Percentiles rank a stretch among this genome's conserved stretches.
Conservation (phyloP, 495 filamentous ascomycete species). For the Penicillium bovifimosum region DNA sequence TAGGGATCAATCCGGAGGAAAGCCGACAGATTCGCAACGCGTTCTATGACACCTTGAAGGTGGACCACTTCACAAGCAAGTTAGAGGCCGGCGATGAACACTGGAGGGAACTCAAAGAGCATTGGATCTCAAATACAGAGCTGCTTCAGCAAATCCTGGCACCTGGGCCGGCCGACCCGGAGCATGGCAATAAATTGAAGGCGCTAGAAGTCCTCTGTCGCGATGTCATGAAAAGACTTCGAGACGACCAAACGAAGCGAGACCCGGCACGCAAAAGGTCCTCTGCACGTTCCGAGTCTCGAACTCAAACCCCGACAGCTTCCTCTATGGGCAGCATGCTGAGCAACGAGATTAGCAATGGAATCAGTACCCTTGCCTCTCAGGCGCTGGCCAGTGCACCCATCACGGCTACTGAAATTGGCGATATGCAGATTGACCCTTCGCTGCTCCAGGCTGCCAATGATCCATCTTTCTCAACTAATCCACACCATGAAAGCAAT, state of each 20-base stretch:
- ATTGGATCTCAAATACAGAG: slow-evolving; percentile 58
- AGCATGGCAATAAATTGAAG: slow-evolving; percentile 52
- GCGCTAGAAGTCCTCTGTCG: slow-evolving; percentile 64
- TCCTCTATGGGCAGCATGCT: slow-evolving; percentile 24
- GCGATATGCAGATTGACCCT: slow-evolving; percentile 63
- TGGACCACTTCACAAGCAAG: slow-evolving; percentile 69
- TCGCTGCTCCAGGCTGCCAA: slow-evolving; percentile 50
- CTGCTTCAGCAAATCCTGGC: slow-evolving; percentile 54
- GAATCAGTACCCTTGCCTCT: slow-evolving; percentile 49
- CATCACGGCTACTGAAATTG: slow-evolving; percentile 38
- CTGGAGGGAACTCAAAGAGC: slow-evolving; percentile 63
- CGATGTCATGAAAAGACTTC: slow-evolving; percentile 70
- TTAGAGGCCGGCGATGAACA: slow-evolving; percentile 64
- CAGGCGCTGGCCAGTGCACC: slow-evolving; percentile 47
- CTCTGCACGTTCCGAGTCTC: slow-evolving; percentile 18
- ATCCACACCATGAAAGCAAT: slow-evolving; percentile 35
- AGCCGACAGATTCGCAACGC: slow-evolving; percentile 58
- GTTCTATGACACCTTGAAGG: slow-evolving; percentile 62
- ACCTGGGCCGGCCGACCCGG: slow-evolving; percentile 48
- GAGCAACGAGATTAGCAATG: slow-evolving; percentile 36
- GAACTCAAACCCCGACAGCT: slow-evolving; percentile 19
- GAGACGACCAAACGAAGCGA: slow-evolving; percentile 58
- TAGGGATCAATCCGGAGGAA: slow-evolving; percentile 68
- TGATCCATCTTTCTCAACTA: slow-evolving; percentile 41
- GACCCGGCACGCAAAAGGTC: slow-evolving; percentile 50